phyloP scores from a whole-genome alignment of 768 basidiomycete species.

The Kockovaella imperatae region DNA sequence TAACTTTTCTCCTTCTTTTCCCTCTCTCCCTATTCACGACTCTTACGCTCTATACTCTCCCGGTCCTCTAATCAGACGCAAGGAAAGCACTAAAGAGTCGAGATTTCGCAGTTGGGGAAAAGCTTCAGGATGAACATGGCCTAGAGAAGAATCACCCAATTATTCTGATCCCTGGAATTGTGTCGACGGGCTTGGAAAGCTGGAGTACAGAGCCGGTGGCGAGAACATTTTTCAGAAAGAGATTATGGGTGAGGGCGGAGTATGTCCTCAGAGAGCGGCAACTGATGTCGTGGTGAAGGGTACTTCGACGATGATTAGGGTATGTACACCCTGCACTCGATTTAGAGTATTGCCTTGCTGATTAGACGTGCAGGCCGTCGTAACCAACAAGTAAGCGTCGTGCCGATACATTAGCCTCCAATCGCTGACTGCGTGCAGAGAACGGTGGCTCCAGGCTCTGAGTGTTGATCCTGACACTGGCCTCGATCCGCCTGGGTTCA shows the following conservation, averaged over 20 bases:
- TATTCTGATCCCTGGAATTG: slow-evolving; percentile 79
- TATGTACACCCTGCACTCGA: slow-evolving; percentile 30
- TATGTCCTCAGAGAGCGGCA: neutral
- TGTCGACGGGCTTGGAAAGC: slow-evolving; percentile 85
- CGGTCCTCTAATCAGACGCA: slow-evolving; percentile 16
- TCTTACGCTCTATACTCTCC: neutral
- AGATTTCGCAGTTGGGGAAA: slow-evolving; percentile 42
- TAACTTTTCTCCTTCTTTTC: too few species aligned
- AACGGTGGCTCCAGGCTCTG: slow-evolving; percentile 83
- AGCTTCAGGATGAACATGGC: slow-evolving; percentile 30
- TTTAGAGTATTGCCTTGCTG: slow-evolving; percentile 49
- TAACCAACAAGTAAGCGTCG: slow-evolving; percentile 17
- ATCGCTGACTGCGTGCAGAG: slow-evolving; percentile 18
- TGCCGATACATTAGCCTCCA: neutral
- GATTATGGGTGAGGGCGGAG: slow-evolving; percentile 49
- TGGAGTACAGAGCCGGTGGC: slow-evolving; percentile 87
- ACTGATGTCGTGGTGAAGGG: slow-evolving; percentile 19
- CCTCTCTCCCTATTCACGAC: neutral
- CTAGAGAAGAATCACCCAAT: slow-evolving; percentile 64
- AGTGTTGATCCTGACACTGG: slow-evolving; percentile 87
- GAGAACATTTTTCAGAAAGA: slow-evolving; percentile 83
- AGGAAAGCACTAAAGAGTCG: slow-evolving; percentile 35
- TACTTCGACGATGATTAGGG: slow-evolving; percentile 41
- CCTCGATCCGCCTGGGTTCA: slow-evolving; percentile 74
- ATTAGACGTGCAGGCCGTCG: slow-evolving; percentile 11